phyloP scores from a whole-genome alignment of 768 basidiomycete species.

The Boletus fagicola region DNA sequence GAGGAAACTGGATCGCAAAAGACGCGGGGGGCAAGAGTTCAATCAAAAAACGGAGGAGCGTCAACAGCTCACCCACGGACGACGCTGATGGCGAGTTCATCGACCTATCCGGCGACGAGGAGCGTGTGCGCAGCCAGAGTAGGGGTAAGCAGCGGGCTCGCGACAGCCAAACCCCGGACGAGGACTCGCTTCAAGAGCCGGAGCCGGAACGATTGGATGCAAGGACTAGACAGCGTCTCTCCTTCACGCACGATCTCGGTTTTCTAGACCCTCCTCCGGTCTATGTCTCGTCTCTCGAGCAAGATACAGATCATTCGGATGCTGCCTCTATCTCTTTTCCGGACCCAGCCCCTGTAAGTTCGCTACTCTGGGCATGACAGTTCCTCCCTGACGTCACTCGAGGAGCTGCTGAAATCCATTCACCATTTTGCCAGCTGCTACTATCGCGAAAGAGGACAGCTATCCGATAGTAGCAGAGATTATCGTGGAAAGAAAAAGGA shows the following conservation, averaged over 20 bases:
- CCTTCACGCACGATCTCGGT: constrained; percentile 49
- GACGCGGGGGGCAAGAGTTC: constrained; percentile 58
- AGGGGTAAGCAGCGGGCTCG: constrained; percentile 29
- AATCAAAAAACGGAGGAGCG: constrained; percentile 38
- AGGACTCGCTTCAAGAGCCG: constrained; percentile 10
- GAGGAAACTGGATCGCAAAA: constrained; percentile 64
- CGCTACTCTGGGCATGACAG: not conserved
- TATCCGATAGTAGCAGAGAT: constrained; percentile 49
- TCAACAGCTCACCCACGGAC: constrained; percentile 15
- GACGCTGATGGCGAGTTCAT: constrained; percentile 27
- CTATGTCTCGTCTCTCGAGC: constrained; percentile 9
- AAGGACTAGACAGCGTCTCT: constrained; percentile 41
- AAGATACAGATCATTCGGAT: constrained; percentile 3
- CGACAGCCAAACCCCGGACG: constrained; percentile 10
- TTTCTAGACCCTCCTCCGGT: constrained; percentile 46
- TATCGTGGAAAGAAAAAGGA: constrained; percentile 45
- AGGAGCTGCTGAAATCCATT: constrained; percentile 53
- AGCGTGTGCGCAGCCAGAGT: constrained; percentile 2
- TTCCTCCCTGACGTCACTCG: constrained; percentile 21
- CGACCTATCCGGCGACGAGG: constrained; percentile 25
- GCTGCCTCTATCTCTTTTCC: constrained; percentile 20
- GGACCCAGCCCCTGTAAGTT: constrained; percentile 53
- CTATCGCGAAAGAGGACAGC: constrained; percentile 60
- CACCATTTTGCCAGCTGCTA: constrained; percentile 53
- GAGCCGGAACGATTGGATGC: constrained; percentile 15